Percentiles rank a stretch among this genome's conserved stretches.
These are phyloP conservation scores for Penicillium nordicum DNA, from an alignment of 2,329 filamentous ascomycete genomes.

Conservation along the genomic window DNA sequence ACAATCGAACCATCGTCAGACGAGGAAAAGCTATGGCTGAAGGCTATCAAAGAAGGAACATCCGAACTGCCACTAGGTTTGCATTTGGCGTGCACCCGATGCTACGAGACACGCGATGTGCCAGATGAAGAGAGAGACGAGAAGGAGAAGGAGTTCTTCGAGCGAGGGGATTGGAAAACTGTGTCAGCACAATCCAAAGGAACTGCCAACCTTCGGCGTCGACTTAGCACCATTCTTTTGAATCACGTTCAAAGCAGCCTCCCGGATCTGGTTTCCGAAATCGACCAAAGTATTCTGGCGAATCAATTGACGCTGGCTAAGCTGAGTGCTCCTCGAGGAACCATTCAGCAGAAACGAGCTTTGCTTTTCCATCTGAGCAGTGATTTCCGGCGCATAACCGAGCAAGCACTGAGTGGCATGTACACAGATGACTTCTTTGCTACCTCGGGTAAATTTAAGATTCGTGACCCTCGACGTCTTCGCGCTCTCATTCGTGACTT, in stretches of 20 bases:
- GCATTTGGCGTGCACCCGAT: constrained; percentile 24
- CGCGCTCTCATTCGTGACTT: constrained; percentile 26
- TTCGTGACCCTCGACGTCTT: constrained; percentile 24
- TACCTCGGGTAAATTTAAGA: constrained; percentile 6
- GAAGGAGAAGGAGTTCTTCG: constrained; percentile 11
- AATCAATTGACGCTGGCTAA: constrained; percentile 31
- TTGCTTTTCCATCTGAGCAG: constrained; percentile 24
- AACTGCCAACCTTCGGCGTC: background rate
- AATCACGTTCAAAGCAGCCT: background rate
- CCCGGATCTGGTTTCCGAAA: background rate
- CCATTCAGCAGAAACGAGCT: constrained; percentile 23
- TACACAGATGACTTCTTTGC: background rate
- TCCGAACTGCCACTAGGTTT: constrained; percentile 46
- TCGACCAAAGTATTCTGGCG: background rate
- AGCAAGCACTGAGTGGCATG: background rate
- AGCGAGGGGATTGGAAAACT: constrained; percentile 26
- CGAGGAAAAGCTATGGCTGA: constrained; percentile 34
- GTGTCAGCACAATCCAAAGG: background rate
- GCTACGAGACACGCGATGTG: background rate
- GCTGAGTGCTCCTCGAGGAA: constrained; percentile 26
- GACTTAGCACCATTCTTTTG: background rate
- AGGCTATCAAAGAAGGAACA: constrained; percentile 43
- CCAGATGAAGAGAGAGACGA: background rate
- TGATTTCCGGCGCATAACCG: background rate
- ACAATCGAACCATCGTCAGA: constrained; percentile 35